Conservation (phyloP, 2,329 filamentous ascomycete species). For the Paracoccidioides lutzii region DNA sequence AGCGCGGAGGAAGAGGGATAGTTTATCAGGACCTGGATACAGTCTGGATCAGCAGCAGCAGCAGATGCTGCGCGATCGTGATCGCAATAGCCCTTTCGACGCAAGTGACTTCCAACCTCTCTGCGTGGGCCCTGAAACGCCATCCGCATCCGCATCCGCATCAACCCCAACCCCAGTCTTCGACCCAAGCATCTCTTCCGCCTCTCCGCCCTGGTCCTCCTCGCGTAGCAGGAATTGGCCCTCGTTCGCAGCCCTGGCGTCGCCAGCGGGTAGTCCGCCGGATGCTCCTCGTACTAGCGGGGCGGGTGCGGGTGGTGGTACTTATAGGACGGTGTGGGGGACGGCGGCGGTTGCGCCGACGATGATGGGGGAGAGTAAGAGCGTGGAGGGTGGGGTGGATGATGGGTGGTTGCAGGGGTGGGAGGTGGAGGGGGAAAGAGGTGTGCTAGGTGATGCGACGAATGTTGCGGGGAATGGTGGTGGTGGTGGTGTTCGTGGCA, state of each 20-base stretch:
- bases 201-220: constrained; percentile 31
- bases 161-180: constrained; percentile 8
- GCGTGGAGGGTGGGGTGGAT: constrained; percentile 34
- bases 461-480: background rate
- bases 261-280: constrained; percentile 69
- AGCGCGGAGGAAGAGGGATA: too few relatives aligned
- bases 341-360: constrained; percentile 52
- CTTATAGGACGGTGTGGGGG: constrained; percentile 73
- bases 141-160: constrained; percentile 6
- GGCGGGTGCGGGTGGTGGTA: background rate
- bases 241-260: constrained; percentile 46
- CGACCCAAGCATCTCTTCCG: constrained; percentile 24
- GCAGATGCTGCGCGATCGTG: constrained; percentile 28
- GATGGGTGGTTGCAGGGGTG: constrained; percentile 82
- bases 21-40: too few relatives aligned
- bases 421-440: constrained; percentile 49
- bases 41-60: too few relatives aligned
- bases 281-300: constrained; percentile 28
- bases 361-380: constrained; percentile 38
- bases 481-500: background rate
- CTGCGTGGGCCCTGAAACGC: constrained; percentile 15
- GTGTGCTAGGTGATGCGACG: constrained; percentile 7
- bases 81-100: constrained; percentile 39
- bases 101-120: constrained; percentile 55
- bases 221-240: constrained; percentile 24